Evolutionary conservation across 306 rosid genomes (phyloP), one percentile per base, ranked within the genome.

Genomic region (Hylodesmum podocarpum): DNA sequence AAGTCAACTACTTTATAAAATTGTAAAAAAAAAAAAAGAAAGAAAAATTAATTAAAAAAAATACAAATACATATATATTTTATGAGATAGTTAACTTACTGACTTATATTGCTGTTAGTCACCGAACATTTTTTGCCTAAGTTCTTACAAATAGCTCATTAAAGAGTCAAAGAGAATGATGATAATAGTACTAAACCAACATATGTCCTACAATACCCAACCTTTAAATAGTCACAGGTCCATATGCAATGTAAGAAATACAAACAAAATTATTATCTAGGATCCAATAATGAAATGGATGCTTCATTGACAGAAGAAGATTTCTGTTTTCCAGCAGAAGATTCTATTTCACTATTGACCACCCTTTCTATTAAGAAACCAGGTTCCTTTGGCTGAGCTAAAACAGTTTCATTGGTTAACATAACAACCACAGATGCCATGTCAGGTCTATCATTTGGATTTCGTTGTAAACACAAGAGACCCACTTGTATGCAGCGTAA

Each of bases 381-480:
- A 4, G 79, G 62, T 7, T 75, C 62, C 18, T 33, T 61, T 62
- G 79, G 79, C 8, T 75, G 62, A 44, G 70, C 25, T 61, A 75
- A 61, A 21, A 21, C 2, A 31, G 37, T 44, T 75, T 75, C 79
- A 21, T 44, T 63, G 2, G 62, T 50, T 41, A 80, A 40, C 83
- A 80, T 80, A 4, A 59, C 40, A 53, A 72, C 43, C 69, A 80
- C 75, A 0, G 16, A 53, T 28, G 34, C 8, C 79, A 75, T 75
- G 39, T 75, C 62, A 1, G 79, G 79, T 47, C 79, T 62, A 15
- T 75, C 49, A 31, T 21, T 1, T 13, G 62, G 71, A 64, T 53
- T 73, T 3, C 12, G 61, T 53, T 80, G 83, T 1, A 72, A 4
- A 72, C 83, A 80, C 12, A 80, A 22, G 21, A 80, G 83, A 36